Percentiles rank a stretch among this genome's conserved stretches.
phyloP scores from a whole-genome alignment of 2,329 filamentous ascomycete genomes.

The Alternaria solani region DNA sequence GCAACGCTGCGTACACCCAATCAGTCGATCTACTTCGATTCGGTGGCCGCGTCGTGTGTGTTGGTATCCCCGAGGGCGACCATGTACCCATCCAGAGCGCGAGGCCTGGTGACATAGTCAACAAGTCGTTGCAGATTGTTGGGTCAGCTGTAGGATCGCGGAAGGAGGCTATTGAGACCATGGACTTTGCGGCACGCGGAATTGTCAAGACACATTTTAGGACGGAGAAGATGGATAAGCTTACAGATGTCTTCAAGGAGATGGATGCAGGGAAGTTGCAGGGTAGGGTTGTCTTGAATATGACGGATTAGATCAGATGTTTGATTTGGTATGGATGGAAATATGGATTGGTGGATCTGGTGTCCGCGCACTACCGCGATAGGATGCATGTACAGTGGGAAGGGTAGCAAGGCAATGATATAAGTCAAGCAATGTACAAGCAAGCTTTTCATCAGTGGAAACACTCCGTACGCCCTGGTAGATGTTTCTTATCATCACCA shows the following conservation, averaged over 20 bases:
- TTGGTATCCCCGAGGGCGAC: slow-evolving; percentile 59
- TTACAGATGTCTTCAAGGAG: slow-evolving; percentile 57
- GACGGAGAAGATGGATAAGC: slow-evolving; percentile 57
- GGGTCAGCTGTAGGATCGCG: slow-evolving; percentile 58
- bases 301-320: slow-evolving; percentile 29
- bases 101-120: slow-evolving; percentile 52
- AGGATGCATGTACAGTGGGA: too few relatives aligned
- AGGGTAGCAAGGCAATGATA: neutral
- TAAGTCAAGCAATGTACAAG: neutral
- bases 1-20: slow-evolving; percentile 57
- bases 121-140: slow-evolving; percentile 54
- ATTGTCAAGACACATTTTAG: slow-evolving; percentile 59
- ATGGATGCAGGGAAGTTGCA: slow-evolving; percentile 57
- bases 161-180: slow-evolving; percentile 59
- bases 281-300: slow-evolving; percentile 59
- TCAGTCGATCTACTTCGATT: slow-evolving; percentile 54
- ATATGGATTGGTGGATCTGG: neutral
- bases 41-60: slow-evolving; percentile 56
- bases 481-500: neutral
- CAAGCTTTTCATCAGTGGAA: neutral
- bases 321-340: neutral
- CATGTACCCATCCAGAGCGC: slow-evolving; percentile 55
- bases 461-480: neutral
- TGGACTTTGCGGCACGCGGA: slow-evolving; percentile 54
- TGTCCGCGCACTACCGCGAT: neutral